A percentile compares a stretch with the other conserved stretches of the same genome.
Conservation (phyloP, 805 yeast genomes). For the Hanseniaspora mollemarum region DNA sequence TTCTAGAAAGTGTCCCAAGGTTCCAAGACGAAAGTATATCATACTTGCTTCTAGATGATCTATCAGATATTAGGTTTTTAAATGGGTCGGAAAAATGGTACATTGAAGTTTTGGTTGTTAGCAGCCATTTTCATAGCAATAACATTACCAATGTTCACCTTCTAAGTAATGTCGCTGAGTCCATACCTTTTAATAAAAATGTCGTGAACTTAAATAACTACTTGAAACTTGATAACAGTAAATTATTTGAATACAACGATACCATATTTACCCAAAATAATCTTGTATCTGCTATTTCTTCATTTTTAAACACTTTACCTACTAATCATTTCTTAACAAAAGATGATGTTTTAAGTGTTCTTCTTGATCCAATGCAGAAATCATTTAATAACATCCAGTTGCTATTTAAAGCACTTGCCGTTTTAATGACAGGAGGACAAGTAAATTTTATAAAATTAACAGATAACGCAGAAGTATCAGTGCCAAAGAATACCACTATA, state of each 20-base stretch:
- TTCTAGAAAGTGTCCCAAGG: slow-evolving; percentile 25
- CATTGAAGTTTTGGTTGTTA: slow-evolving; percentile 29
- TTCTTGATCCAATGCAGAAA: slow-evolving; percentile 21
- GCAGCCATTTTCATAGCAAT: slow-evolving; percentile 12
- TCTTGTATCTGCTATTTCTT: slow-evolving; percentile 43
- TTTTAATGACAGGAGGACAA: slow-evolving; percentile 30
- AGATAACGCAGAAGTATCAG: slow-evolving; percentile 23
- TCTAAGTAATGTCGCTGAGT: slow-evolving; percentile 22
- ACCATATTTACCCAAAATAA: slow-evolving; percentile 41
- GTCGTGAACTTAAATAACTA: slow-evolving; percentile 20
- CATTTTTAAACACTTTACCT: slow-evolving; percentile 34
- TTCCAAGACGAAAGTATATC: slow-evolving; percentile 26
- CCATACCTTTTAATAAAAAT: neutral
- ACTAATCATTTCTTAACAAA: slow-evolving; percentile 30
- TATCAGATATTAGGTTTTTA: slow-evolving; percentile 20
- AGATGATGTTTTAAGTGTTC: slow-evolving; percentile 28
- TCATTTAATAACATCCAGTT: slow-evolving; percentile 27
- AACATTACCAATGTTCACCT: slow-evolving; percentile 19
- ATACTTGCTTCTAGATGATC: slow-evolving; percentile 27
- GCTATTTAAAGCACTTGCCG: slow-evolving; percentile 33
- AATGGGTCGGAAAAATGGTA: slow-evolving; percentile 24
- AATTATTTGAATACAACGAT: slow-evolving; percentile 26
- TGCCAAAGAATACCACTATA: slow-evolving; percentile 20
- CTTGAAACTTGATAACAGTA: slow-evolving; percentile 29
- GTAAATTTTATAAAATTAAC: slow-evolving; percentile 18